Conservation (phyloP, 1,284 basidiomycete genomes). For the Cryptococcus sp. region DNA sequence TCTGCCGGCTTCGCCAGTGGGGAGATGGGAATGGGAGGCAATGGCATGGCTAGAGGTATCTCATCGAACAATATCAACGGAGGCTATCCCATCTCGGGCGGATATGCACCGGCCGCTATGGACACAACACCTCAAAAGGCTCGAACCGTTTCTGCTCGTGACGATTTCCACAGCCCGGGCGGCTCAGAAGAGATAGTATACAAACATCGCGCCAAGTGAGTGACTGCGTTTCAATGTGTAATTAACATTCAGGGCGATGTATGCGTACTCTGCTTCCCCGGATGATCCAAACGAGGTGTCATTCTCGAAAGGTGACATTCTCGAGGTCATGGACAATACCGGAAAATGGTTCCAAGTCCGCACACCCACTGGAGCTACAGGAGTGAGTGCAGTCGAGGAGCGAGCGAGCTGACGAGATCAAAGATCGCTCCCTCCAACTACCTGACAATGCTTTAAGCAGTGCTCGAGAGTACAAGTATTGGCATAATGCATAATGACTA, state of each 20-base stretch:
- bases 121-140: conserved; percentile 36
- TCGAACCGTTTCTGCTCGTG: conserved; percentile 7
- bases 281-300: conserved; percentile 97
- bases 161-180: conserved; percentile 16
- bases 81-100: conserved; percentile 24
- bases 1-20: conserved; percentile 18
- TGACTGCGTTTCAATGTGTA: conserved; percentile 8
- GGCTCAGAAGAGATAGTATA: conserved; percentile 16
- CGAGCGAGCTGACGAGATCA: not conserved
- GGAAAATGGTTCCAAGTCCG: conserved; percentile 96
- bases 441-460: conserved; percentile 35
- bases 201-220: conserved; percentile 31
- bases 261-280: conserved; percentile 77
- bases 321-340: conserved; percentile 89
- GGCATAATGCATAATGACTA: conserved; percentile 1
- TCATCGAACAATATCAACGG: conserved; percentile 28
- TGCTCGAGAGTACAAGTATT: not conserved
- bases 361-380: conserved; percentile 77
- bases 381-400: conserved; percentile 55
- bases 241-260: conserved; percentile 37
- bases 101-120: conserved; percentile 34
- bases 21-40: conserved; percentile 26
- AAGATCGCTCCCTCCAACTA: conserved; percentile 52
- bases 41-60: conserved; percentile 31
- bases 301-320: conserved; percentile 87